Evolutionary conservation across 352 stramenopile genomes (phyloP).

Genomic region (Phytophthora sp.): DNA sequence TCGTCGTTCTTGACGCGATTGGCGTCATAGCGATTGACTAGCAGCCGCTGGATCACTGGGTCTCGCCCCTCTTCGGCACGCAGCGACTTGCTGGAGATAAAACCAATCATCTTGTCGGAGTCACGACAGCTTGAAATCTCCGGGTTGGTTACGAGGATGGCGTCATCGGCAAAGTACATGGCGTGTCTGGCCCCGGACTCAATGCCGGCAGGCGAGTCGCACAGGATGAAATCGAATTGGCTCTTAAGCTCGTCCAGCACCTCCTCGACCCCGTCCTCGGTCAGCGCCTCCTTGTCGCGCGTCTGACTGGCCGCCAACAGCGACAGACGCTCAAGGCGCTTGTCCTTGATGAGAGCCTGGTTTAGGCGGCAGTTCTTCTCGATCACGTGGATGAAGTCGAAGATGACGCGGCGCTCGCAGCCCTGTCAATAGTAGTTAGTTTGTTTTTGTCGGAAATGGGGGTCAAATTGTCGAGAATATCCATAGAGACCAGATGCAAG

Average conservation of each 20-base stretch:
- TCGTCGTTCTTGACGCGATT: conserved; percentile 90
- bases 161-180: conserved; percentile 95
- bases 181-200: conserved; percentile 89
- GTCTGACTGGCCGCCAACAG: conserved; percentile 92
- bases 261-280: conserved; percentile 85
- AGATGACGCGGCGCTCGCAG: conserved; percentile 93
- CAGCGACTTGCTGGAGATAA: conserved; percentile 91
- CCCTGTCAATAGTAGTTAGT: conserved; percentile 37
- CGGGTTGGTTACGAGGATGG: conserved; percentile 94
- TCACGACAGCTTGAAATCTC: conserved; percentile 93
- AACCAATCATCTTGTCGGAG: conserved; percentile 96
- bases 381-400: conserved; percentile 95
- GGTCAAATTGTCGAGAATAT: too few species aligned
- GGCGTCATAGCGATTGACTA: conserved; percentile 93
- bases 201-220: conserved; percentile 91
- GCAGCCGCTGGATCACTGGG: conserved; percentile 81
- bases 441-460: too few species aligned
- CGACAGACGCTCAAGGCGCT: conserved; percentile 82
- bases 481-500: conserved; percentile 87
- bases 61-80: conserved; percentile 79
- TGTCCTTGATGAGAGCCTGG: conserved; percentile 93
- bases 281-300: conserved; percentile 91
- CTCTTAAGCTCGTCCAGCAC: conserved; percentile 84
- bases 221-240: conserved; percentile 92
- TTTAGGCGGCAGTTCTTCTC: conserved; percentile 89